phyloP scores from a whole-genome alignment of 495 filamentous ascomycete species.

The Hyaloscypha variabilis region DNA sequence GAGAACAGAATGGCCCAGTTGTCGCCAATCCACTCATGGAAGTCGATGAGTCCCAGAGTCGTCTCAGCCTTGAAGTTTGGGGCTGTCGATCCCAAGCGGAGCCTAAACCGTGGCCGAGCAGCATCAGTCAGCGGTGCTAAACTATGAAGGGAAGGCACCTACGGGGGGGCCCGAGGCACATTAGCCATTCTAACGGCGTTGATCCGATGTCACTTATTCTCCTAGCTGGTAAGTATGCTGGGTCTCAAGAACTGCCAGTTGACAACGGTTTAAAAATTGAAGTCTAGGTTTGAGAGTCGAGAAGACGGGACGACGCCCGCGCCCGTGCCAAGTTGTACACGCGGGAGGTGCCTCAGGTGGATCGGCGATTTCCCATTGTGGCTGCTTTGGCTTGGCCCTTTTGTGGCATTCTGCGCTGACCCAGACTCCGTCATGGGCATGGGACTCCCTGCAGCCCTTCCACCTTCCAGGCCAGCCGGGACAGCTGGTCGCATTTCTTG shows the following conservation, averaged over 20 bases:
- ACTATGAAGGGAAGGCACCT: constrained; percentile 7
- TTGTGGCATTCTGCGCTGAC: not conserved
- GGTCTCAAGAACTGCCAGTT: no score
- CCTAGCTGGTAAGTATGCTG: not conserved
- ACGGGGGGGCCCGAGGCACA: constrained; percentile 18
- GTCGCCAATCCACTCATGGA: constrained; percentile 94
- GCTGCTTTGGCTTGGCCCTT: not conserved
- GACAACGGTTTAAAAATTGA: no score
- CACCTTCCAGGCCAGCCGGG: not conserved
- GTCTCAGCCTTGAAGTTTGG: constrained; percentile 94
- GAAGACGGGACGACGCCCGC: not conserved
- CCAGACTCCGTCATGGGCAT: not conserved
- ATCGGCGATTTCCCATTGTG: not conserved
- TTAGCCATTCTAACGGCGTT: constrained; percentile 3
- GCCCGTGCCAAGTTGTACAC: not conserved
- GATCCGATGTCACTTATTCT: not conserved
- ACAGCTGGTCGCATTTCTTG: not conserved
- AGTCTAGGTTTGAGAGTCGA: no score
- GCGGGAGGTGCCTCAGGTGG: not conserved
- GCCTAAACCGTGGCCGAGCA: constrained; percentile 41
- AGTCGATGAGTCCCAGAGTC: constrained; percentile 87
- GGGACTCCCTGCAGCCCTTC: not conserved
- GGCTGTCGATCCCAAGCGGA: constrained; percentile 87
- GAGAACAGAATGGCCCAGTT: constrained; percentile 96
- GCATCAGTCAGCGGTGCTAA: constrained; percentile 25